Evolutionary conservation across 164 flowering plant species (phyloP).

Genomic region (Dillenia suffruticosa): DNA sequence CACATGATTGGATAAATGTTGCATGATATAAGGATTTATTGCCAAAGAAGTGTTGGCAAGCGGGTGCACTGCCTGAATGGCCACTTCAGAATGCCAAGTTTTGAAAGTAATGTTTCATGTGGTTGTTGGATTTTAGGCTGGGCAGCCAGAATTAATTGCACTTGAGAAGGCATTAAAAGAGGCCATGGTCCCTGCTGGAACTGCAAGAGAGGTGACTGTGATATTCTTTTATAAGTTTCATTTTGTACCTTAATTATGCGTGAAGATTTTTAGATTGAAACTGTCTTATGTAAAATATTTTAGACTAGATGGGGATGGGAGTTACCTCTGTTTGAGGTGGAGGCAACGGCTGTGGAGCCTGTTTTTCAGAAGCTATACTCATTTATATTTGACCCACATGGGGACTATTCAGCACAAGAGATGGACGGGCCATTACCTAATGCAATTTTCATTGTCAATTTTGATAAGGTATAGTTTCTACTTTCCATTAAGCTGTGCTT

Average conservation of each 20-base stretch:
- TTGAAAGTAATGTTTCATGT: too few species aligned
- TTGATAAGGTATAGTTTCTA: slow-evolving; percentile 70
- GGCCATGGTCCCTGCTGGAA: slow-evolving; percentile 82
- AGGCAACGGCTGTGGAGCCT: slow-evolving; percentile 77
- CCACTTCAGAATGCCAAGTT: too few species aligned
- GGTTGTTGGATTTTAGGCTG: slow-evolving; percentile 37
- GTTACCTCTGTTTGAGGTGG: slow-evolving; percentile 85
- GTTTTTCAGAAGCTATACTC: slow-evolving; percentile 76
- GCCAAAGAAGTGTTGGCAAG: too few species aligned
- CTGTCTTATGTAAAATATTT: background rate
- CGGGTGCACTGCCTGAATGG: too few species aligned
- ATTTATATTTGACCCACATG: slow-evolving; percentile 58
- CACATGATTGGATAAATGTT: too few species aligned
- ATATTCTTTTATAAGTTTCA: background rate
- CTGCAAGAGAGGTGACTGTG: slow-evolving; percentile 75
- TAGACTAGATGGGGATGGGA: slow-evolving; percentile 89
- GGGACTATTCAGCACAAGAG: slow-evolving; percentile 34
- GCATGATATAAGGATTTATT: too few species aligned
- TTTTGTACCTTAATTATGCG: background rate
- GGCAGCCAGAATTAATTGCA: slow-evolving; percentile 83
- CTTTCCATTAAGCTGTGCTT: background rate
- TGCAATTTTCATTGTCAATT: slow-evolving; percentile 88
- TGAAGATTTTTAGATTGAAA: too few species aligned
- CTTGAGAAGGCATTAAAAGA: slow-evolving; percentile 84
- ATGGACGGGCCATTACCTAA: slow-evolving; percentile 65